These are phyloP conservation scores for Kodamaea ohmeri DNA, from an alignment of 1,139 yeast species.

Conservation along the genomic window DNA sequence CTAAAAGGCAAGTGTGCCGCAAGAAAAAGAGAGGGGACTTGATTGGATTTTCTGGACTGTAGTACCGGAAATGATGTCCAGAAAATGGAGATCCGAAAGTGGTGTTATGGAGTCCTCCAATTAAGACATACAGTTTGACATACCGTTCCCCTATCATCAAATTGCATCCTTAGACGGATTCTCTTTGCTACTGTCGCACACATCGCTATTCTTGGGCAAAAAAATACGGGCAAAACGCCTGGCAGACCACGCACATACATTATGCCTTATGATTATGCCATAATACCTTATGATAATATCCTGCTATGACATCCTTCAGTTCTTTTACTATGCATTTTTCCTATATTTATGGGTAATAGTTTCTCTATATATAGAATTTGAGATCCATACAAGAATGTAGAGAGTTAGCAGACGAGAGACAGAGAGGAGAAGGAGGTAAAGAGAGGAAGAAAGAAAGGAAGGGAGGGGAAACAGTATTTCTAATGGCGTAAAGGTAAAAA, in stretches of 20 bases:
- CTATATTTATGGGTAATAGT: slow-evolving; percentile 1
- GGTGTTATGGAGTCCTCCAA: too few species aligned
- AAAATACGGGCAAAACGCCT: neutral
- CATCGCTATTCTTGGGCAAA: too few species aligned
- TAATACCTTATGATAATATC: slow-evolving; percentile 2
- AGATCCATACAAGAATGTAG: neutral
- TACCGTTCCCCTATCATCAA: too few species aligned
- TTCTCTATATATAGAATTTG: slow-evolving; percentile 7
- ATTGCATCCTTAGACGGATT: too few species aligned
- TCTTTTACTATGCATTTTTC: slow-evolving; percentile 6
- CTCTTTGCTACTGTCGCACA: too few species aligned
- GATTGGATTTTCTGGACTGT: too few species aligned
- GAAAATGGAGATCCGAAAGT: too few species aligned
- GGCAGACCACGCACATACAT: slow-evolving; percentile 1
- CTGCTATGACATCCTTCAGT: slow-evolving; percentile 5
- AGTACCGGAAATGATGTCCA: too few species aligned
- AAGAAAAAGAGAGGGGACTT: neutral
- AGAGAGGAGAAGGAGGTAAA: neutral
- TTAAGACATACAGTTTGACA: too few species aligned
- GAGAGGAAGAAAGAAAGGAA: too few species aligned
- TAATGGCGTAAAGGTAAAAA: too few species aligned
- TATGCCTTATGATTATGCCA: slow-evolving; percentile 7
- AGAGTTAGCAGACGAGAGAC: neutral
- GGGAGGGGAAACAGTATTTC: too few species aligned
- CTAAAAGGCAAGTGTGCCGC: neutral